Percentiles rank a stretch among this genome's conserved stretches.
Evolutionary conservation across 768 basidiomycete species (phyloP).

Genomic region (Boletus pseudopeckii): DNA sequence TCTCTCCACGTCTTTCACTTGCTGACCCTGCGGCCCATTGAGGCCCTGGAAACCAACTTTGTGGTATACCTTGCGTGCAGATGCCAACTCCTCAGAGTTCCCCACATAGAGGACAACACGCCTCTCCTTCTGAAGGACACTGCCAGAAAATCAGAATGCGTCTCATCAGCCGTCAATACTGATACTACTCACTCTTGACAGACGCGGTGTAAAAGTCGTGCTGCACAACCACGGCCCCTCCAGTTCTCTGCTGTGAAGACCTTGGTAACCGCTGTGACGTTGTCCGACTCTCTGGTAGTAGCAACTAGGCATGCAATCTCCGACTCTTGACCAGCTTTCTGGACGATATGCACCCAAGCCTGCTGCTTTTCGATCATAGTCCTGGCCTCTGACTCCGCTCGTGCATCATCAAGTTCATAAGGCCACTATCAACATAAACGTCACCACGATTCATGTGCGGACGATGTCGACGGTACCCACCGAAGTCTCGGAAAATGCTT

Average conservation of each 20-base stretch:
- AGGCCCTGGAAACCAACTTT: constrained; percentile 25
- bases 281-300: constrained; percentile 57
- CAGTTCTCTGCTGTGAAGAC: constrained; percentile 59
- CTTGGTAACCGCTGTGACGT: constrained; percentile 65
- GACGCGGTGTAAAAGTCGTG: constrained; percentile 56
- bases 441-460: background rate
- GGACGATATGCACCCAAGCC: constrained; percentile 59
- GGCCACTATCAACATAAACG: constrained; percentile 41
- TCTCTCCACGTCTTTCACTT: constrained; percentile 12
- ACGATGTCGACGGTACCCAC: constrained; percentile 37
- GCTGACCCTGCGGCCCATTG: background rate
- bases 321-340: constrained; percentile 13
- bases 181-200: constrained; percentile 49
- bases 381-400: constrained; percentile 49
- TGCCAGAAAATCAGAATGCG: constrained; percentile 11
- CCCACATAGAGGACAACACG: constrained; percentile 60
- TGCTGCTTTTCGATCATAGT: constrained; percentile 43
- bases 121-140: constrained; percentile 36
- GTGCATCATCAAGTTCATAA: constrained; percentile 43
- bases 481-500: constrained; percentile 55
- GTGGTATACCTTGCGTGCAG: constrained; percentile 22
- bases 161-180: constrained; percentile 18
- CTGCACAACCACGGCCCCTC: constrained; percentile 56
- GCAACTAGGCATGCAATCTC: constrained; percentile 69
- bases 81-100: constrained; percentile 10